Evolutionary conservation across 768 basidiomycete species (phyloP), one percentile per base, ranked within the genome.

Genomic region (Floccularia luteovirens): DNA sequence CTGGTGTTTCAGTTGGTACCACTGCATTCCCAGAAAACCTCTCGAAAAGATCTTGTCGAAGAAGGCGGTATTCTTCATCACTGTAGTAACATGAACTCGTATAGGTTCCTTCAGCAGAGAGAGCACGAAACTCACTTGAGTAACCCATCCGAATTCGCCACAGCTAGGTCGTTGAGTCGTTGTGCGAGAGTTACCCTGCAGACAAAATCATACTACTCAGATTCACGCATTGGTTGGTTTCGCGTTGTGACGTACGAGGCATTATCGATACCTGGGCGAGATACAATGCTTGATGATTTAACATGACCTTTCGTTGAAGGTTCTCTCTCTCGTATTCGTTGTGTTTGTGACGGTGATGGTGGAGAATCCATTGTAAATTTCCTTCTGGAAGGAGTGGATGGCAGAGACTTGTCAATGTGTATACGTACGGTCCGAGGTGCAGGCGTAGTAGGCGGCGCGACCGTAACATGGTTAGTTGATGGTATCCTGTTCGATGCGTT

Each of bases 21-120:
- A 63, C 53, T 19, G 74, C 63, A 37, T 66, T 70, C 44, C 63
- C 75, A 12, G 84, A 71, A 51, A 87, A 77, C 38, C 89, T 75
- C 55, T 90, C 85, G 49, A 91, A 90, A 27, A 91, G 66, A 53
- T 81, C 87, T 58, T 89, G 87, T 31, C 89, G 79, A 10, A 91
- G 71, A 31, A 90, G 58, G 37, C 88, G 79, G 56, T 90, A 90
- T 55, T 89, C 89, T 48, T 90, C 85, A 59, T 90, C 84, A 54
- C 89, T 90, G 37, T 22, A 36, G 31, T 27, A 25, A 43, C 36
- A 37, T 33, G 39, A 30, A n/a, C n/a, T n/a, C n/a, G n/a, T n/a
- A 17, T 43, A 22, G 39, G 24, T 20, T 31, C 28, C 28, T 31
- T 12, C 28, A 44, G 24, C 34, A 33, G 23, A 25, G 23, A 40